Evolutionary conservation across 129 eudicot species (phyloP).

Genomic region (Helichrysum umbraculigerum): DNA sequence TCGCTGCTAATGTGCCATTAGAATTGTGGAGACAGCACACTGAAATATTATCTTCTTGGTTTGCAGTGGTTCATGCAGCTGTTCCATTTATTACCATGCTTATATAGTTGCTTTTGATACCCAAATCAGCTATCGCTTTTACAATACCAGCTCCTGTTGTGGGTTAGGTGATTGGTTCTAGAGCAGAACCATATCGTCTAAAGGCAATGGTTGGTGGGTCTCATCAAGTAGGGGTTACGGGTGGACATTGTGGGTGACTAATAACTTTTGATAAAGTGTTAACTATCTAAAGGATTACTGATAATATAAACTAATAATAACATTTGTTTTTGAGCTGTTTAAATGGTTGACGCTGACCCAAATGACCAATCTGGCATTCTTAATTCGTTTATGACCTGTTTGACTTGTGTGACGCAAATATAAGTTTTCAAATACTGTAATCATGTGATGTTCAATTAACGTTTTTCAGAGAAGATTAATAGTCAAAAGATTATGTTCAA

Average conservation of each 20-base stretch:
- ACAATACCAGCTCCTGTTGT: constrained; percentile 89
- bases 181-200: constrained; percentile 84
- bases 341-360: too few relatives aligned
- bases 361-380: too few relatives aligned
- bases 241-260: constrained; percentile 55
- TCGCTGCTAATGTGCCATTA: constrained; percentile 87
- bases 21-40: constrained; percentile 99
- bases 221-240: constrained; percentile 20
- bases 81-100: constrained; percentile 98
- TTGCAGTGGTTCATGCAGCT: constrained; percentile 95
- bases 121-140: constrained; percentile 95
- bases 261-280: too few relatives aligned
- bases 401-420: too few relatives aligned
- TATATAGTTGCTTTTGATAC: constrained; percentile 84
- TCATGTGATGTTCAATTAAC: too few relatives aligned
- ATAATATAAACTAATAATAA: too few relatives aligned
- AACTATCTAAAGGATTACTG: too few relatives aligned
- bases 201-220: constrained; percentile 40
- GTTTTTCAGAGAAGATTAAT: too few relatives aligned
- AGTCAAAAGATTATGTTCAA: too few relatives aligned
- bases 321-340: too few relatives aligned
- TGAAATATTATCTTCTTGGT: constrained; percentile 83
- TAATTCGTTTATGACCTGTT: too few relatives aligned
- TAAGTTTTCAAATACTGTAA: too few relatives aligned
- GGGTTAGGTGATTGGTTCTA: constrained; percentile 94